phyloP scores from a whole-genome alignment of 345 rosid species.

The Punica granatum region DNA sequence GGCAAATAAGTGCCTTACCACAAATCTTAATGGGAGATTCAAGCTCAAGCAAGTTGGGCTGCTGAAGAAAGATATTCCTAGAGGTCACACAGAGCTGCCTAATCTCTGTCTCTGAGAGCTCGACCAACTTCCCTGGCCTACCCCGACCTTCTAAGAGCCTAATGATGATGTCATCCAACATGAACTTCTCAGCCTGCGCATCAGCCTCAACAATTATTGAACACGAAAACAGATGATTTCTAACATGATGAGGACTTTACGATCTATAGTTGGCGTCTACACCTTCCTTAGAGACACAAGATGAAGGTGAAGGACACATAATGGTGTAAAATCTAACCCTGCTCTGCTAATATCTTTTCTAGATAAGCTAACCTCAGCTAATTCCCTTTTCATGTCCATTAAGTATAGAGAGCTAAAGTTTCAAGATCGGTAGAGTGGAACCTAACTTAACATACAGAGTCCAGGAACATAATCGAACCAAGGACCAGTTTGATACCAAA shows the following conservation, averaged over 20 bases:
- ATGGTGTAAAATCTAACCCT: too few relatives aligned
- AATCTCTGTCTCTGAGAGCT: conserved; percentile 86
- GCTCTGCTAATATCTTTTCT: too few relatives aligned
- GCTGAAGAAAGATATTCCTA: conserved; percentile 61
- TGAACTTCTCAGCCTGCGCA: conserved; percentile 6
- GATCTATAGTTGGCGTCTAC: too few relatives aligned
- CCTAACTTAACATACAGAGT: not conserved
- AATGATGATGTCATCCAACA: conserved; percentile 68
- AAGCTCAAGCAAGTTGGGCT: conserved; percentile 89
- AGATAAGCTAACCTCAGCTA: too few relatives aligned
- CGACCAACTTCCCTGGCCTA: conserved; percentile 87
- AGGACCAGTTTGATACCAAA: not conserved
- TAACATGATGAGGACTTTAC: too few relatives aligned
- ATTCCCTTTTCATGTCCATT: too few relatives aligned
- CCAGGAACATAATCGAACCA: not conserved
- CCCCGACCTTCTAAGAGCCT: conserved; percentile 73
- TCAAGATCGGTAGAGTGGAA: not conserved
- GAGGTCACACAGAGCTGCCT: conserved; percentile 74
- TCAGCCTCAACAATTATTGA: too few relatives aligned
- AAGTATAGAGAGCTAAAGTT: too few relatives aligned
- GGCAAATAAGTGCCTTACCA: conserved; percentile 52
- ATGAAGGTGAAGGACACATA: too few relatives aligned
- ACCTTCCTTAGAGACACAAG: too few relatives aligned
- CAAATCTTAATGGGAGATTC: conserved; percentile 95
- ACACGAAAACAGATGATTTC: too few relatives aligned